Percentiles rank a stretch among this genome's conserved stretches.
Evolutionary conservation across 257 asterid species (phyloP).

Genomic region (Scutellaria minor): DNA sequence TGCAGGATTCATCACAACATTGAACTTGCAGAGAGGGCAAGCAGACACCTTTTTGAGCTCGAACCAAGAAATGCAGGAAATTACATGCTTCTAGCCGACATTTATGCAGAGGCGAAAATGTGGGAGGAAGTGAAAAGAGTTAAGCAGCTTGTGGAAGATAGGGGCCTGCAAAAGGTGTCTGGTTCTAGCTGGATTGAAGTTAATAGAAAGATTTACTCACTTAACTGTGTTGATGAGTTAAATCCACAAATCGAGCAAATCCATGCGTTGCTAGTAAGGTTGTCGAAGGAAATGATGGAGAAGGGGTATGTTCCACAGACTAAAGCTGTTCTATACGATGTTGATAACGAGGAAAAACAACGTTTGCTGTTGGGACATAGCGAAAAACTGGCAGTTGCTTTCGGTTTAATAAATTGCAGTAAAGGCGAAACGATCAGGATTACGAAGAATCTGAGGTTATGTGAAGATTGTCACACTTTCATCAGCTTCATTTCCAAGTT

Average conservation of each 20-base stretch:
- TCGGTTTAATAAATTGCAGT: constrained; percentile 74
- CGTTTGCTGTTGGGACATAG: constrained; percentile 82
- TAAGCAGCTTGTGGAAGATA: constrained; percentile 66
- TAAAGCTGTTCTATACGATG: constrained; percentile 68
- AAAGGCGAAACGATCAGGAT: constrained; percentile 81
- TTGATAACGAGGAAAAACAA: constrained; percentile 73
- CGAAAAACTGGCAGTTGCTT: constrained; percentile 86
- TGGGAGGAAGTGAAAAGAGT: constrained; percentile 82
- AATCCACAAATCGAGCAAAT: constrained; percentile 78
- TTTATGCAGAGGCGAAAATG: constrained; percentile 82
- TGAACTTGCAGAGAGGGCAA: constrained; percentile 76
- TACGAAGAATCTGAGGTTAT: constrained; percentile 82
- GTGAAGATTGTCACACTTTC: constrained; percentile 90
- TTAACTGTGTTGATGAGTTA: constrained; percentile 69
- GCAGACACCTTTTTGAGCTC: constrained; percentile 73
- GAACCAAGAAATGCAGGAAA: constrained; percentile 93
- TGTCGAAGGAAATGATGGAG: constrained; percentile 77
- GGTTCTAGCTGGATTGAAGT: constrained; percentile 94
- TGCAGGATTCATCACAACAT: constrained; percentile 87
- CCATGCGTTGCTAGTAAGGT: constrained; percentile 62
- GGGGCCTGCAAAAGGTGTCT: constrained; percentile 76
- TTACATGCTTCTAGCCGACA: constrained; percentile 82
- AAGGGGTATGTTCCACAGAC: constrained; percentile 78
- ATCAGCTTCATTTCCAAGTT: constrained; percentile 72
- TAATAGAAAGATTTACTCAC: constrained; percentile 52